Conservation (phyloP, 148 eudicot species). For the Rhododendron ferrugineum region DNA sequence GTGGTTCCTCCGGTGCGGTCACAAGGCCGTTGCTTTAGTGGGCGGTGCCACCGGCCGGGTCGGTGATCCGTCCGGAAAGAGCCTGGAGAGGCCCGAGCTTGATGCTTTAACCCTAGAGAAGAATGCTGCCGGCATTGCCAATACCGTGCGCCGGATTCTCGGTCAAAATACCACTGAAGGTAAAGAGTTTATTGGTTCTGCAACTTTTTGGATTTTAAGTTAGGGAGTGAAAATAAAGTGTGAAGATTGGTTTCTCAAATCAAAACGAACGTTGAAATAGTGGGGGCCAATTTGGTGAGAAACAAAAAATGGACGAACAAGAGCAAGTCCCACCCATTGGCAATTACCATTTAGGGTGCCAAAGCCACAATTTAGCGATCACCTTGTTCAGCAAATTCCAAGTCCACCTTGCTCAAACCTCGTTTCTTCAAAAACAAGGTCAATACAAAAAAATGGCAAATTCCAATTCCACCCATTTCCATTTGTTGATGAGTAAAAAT, state of each 20-base stretch:
- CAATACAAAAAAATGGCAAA: not conserved
- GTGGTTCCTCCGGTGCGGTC: constrained; percentile 86
- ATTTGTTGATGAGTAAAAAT: not conserved
- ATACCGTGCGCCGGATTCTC: constrained; percentile 39
- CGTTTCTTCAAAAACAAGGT: not conserved
- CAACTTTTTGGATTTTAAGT: not conserved
- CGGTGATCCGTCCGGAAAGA: constrained; percentile 88
- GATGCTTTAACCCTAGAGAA: constrained; percentile 41
- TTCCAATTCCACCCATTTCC: not conserved
- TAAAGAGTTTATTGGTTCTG: not conserved
- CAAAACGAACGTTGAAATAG: too few species aligned
- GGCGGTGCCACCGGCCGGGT: constrained; percentile 93
- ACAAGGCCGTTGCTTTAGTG: constrained; percentile 55
- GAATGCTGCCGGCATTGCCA: constrained; percentile 40
- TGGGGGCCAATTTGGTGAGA: not conserved
- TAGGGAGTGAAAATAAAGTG: not conserved
- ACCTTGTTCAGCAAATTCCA: not conserved
- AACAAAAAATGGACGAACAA: not conserved
- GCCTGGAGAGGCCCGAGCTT: constrained; percentile 61
- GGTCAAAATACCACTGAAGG: constrained; percentile 11
- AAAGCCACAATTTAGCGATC: not conserved
- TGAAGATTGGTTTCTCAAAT: not conserved
- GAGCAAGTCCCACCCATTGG: not conserved
- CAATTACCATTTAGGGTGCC: not conserved
- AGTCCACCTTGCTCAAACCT: not conserved